Conservation (phyloP, 2,329 filamentous ascomycete genomes). For the Alternaria burnsii region DNA sequence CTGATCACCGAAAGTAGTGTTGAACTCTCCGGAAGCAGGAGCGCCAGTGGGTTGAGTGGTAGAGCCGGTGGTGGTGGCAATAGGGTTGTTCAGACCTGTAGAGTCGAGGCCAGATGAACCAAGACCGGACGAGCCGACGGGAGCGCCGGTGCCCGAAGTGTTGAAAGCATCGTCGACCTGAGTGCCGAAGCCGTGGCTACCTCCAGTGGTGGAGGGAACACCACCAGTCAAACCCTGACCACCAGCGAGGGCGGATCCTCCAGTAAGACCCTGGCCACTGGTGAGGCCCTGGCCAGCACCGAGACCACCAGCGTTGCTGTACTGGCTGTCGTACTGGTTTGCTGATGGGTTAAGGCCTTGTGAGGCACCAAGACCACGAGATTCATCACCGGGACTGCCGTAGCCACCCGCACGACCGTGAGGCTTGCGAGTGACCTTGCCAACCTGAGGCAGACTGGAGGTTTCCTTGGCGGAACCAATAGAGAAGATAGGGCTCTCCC, state of each 20-base stretch:
- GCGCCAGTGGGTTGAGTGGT: conserved; percentile 21
- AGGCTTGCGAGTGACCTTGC: conserved; percentile 66
- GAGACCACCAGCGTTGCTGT: conserved; percentile 21
- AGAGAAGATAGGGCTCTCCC: conserved; percentile 93
- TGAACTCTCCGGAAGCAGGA: conserved; percentile 25
- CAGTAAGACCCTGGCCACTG: conserved; percentile 17
- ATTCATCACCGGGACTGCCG: conserved; percentile 26
- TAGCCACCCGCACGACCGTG: conserved; percentile 56
- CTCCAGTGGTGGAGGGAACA: conserved; percentile 12
- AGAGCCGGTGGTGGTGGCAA: conserved; percentile 19
- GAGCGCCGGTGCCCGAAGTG: conserved; percentile 21
- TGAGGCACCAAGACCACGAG: conserved; percentile 28
- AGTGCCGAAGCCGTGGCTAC: conserved; percentile 49
- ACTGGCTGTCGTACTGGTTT: conserved; percentile 27
- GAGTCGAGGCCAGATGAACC: conserved; percentile 13
- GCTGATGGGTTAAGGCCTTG: conserved; percentile 22
- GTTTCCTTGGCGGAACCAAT: conserved; percentile 81
- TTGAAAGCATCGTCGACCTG: conserved; percentile 58
- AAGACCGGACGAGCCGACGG: conserved; percentile 16
- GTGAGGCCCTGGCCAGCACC: conserved; percentile 16
- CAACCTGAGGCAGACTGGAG: conserved; percentile 70
- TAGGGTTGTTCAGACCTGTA: conserved; percentile 12
- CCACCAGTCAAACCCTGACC: conserved; percentile 24
- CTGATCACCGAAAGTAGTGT: conserved; percentile 54
- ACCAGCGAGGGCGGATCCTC: conserved; percentile 6